A percentile compares a stretch with the other conserved stretches of the same genome.
These are phyloP conservation scores for Hypholoma fasciculare DNA, from an alignment of 768 basidiomycete species.

Conservation along the genomic window DNA sequence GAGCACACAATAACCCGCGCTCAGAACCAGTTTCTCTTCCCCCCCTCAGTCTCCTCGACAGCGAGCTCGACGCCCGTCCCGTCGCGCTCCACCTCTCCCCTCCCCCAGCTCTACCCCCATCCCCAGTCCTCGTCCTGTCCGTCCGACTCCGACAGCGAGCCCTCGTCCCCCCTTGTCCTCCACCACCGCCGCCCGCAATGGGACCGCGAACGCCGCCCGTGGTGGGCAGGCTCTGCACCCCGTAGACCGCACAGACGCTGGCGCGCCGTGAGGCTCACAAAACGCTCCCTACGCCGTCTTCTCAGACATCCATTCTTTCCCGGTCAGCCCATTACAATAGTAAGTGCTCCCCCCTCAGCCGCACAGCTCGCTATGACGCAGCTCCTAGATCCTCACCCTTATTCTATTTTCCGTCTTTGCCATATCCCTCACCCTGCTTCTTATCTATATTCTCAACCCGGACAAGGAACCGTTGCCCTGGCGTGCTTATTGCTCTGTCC, in stretches of 20 bases:
- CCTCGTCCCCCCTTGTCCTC: slow-evolving; percentile 42
- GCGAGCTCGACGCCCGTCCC: slow-evolving; percentile 52
- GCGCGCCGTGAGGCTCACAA: slow-evolving; percentile 47
- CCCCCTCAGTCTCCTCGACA: slow-evolving; percentile 40
- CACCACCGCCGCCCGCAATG: slow-evolving; percentile 32
- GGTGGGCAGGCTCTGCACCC: slow-evolving; percentile 52
- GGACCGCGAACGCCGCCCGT: slow-evolving; percentile 47
- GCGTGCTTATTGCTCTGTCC: slow-evolving; percentile 88
- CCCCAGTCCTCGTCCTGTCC: slow-evolving; percentile 51
- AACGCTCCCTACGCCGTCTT: slow-evolving; percentile 54
- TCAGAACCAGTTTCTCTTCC: slow-evolving; percentile 34
- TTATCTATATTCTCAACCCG: slow-evolving; percentile 93
- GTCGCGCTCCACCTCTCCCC: slow-evolving; percentile 64
- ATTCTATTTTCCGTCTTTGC: slow-evolving; percentile 80
- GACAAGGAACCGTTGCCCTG: slow-evolving; percentile 95
- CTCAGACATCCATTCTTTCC: slow-evolving; percentile 78
- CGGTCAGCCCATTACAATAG: slow-evolving; percentile 78
- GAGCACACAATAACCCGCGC: slow-evolving; percentile 34
- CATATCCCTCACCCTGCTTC: slow-evolving; percentile 78
- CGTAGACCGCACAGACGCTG: slow-evolving; percentile 54
- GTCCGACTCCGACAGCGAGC: slow-evolving; percentile 66
- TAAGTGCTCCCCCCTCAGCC: slow-evolving; percentile 36
- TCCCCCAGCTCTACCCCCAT: slow-evolving; percentile 52
- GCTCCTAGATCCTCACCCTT: slow-evolving; percentile 29
- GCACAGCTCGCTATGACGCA: slow-evolving; percentile 3